These are phyloP conservation scores for Colletotrichum kahawae DNA, from an alignment of 2,329 filamentous ascomycete species.

Conservation along the genomic window DNA sequence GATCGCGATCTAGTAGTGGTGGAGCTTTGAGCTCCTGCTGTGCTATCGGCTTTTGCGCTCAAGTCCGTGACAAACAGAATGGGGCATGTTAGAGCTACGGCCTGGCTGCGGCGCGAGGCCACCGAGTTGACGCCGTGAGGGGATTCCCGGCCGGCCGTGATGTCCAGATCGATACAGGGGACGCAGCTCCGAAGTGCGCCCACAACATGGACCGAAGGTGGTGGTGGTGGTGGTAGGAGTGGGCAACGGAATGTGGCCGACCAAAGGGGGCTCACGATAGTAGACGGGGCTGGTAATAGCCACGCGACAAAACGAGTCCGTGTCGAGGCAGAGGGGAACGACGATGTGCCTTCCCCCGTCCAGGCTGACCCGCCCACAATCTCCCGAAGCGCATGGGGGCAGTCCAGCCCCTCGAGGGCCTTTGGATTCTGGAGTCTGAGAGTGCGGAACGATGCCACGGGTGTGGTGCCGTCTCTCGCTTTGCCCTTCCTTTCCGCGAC, in stretches of 20 bases:
- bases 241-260: constrained; percentile 12
- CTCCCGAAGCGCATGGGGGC: constrained; percentile 2
- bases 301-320: not conserved
- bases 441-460: constrained; percentile 1
- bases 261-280: not conserved
- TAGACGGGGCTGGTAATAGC: not conserved
- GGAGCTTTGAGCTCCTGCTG: not conserved
- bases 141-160: constrained; percentile 6
- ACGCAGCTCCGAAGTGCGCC: not conserved
- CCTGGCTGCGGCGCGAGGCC: not conserved
- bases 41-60: not conserved
- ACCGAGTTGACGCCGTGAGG: not conserved
- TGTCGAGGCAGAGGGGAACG: not conserved
- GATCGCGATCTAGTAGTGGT: not conserved
- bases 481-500: constrained; percentile 4
- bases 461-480: constrained; percentile 1
- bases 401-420: constrained; percentile 1
- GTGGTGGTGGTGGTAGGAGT: not conserved
- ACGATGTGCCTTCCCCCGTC: constrained; percentile 8
- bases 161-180: constrained; percentile 7
- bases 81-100: not conserved
- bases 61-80: not conserved
- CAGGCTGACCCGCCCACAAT: constrained; percentile 12
- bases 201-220: not conserved
- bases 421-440: not conserved